Evolutionary conservation across 106 monocot species (phyloP), one percentile per base, ranked within the genome.

Genomic region (Phalaenopsis equestris): DNA sequence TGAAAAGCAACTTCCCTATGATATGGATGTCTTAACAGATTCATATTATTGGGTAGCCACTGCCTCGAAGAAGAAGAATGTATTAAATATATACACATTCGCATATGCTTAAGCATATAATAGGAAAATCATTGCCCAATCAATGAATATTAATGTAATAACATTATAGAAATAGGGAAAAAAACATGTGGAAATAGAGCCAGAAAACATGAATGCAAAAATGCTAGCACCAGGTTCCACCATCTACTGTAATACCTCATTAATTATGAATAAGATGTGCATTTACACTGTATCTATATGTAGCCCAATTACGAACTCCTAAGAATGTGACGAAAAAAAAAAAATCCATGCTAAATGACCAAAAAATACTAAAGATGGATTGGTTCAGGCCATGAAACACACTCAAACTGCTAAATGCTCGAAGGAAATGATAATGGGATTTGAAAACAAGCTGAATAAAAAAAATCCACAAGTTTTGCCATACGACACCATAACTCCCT

Each of bases 21-120:
- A 76, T 4, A 17, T 48, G 76, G 75, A 56, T 42, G 52, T 77
- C 57, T 56, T 41, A 45, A 79, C 41, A 37, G 57, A 82, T 6
- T 55, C 8, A 67, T 75, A 77, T 41, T 79, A 61, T 42, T 38
- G 19, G 74, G 73, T 47, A 67, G 8, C 67, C 52, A 56, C 84
- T 82, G 87, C 19, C 16, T 77, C 5, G 79, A 47, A 19, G n/a
- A 81, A 19, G n/a, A 81, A 67, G 41, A 21, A 77, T 67, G 74
- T 10, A 45, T 74, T 39, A 39, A 70, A 39, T 70, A 14, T 10
- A 68, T 14, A 70, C 14, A 16, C 12, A 70, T 70, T 39, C 70
- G 0, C 8, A 36, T 11, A 70, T 38, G 38, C 70, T 38, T 70
- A 14, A 70, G 36, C 14, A 38, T 15, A 41, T 70, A 70, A 38